phyloP scores from a whole-genome alignment of 495 filamentous ascomycete species.

The Hypoxylon intermedium region DNA sequence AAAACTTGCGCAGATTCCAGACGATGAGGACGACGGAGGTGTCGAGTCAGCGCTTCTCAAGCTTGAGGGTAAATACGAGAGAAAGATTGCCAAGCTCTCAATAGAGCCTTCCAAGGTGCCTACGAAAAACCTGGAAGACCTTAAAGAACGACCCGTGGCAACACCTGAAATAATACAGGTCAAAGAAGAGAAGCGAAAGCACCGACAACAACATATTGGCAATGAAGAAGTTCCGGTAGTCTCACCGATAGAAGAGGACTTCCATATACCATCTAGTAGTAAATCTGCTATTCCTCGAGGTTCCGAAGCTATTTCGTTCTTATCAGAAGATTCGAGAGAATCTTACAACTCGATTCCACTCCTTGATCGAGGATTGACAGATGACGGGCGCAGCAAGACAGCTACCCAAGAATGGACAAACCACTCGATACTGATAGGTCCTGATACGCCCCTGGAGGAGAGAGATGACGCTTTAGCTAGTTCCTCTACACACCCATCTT shows the following conservation, averaged over 20 bases:
- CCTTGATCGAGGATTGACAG: constrained; percentile 73
- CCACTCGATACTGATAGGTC: constrained; percentile 52
- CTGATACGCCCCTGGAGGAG: constrained; percentile 41
- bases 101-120: constrained; percentile 44
- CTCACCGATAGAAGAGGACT: constrained; percentile 30
- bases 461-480: constrained; percentile 35
- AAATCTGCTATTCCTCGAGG: constrained; percentile 29
- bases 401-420: constrained; percentile 54
- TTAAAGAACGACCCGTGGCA: constrained; percentile 16
- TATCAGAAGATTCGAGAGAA: constrained; percentile 56
- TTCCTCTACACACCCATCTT: constrained; percentile 49
- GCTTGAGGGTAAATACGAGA: constrained; percentile 84
- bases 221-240: constrained; percentile 42
- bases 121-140: constrained; percentile 11
- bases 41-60: constrained; percentile 91
- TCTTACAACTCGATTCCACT: constrained; percentile 82
- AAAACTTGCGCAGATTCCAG: constrained; percentile 86
- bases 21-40: constrained; percentile 89
- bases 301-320: constrained; percentile 51
- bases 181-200: constrained; percentile 53
- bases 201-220: constrained; percentile 55
- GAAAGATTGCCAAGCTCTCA: constrained; percentile 54
- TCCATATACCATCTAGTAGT: constrained; percentile 8
- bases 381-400: constrained; percentile 56
- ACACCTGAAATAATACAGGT: constrained; percentile 36